Evolutionary conservation across 768 basidiomycete species (phyloP).

Genomic region (Cyclocybe aegerita): DNA sequence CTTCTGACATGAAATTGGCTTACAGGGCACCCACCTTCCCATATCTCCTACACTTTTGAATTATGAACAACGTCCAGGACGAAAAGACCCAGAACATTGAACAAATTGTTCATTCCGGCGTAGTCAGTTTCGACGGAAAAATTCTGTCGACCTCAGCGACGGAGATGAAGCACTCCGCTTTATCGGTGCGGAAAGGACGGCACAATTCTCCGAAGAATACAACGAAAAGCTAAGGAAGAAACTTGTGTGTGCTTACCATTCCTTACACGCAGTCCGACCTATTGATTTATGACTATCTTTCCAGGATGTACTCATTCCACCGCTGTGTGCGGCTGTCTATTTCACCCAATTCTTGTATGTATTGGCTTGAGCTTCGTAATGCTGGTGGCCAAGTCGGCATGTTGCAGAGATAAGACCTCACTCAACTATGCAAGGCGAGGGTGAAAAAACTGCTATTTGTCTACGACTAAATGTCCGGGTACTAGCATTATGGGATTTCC

Average conservation of each 20-base stretch:
- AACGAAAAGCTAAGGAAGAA: conserved; percentile 57
- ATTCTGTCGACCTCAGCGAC: conserved; percentile 36
- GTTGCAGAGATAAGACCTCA: conserved; percentile 62
- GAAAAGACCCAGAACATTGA: conserved; percentile 15
- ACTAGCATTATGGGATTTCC: conserved; percentile 65
- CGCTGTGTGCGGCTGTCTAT: conserved; percentile 51
- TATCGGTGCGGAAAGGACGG: conserved; percentile 50
- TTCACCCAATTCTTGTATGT: conserved; percentile 66
- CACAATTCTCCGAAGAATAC: conserved; percentile 60
- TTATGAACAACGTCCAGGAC: conserved; percentile 16
- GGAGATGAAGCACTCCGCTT: conserved; percentile 64
- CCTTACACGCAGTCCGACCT: neutral
- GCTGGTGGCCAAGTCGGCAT: neutral
- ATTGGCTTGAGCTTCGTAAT: neutral
- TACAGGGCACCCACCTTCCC: neutral
- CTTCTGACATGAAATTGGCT: no score
- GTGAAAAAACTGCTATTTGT: no score
- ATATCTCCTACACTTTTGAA: conserved; percentile 4
- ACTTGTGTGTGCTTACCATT: conserved; percentile 37
- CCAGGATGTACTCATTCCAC: conserved; percentile 25
- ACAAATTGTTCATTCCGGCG: conserved; percentile 12
- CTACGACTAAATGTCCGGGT: no score
- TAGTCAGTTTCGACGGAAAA: conserved; percentile 31
- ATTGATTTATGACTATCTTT: neutral
- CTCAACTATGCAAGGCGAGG: conserved; percentile 66